Percentiles rank a stretch among this genome's conserved stretches.
These are phyloP conservation scores for Aspergillus bombycis DNA, from an alignment of 2,329 filamentous ascomycete genomes.

Conservation along the genomic window DNA sequence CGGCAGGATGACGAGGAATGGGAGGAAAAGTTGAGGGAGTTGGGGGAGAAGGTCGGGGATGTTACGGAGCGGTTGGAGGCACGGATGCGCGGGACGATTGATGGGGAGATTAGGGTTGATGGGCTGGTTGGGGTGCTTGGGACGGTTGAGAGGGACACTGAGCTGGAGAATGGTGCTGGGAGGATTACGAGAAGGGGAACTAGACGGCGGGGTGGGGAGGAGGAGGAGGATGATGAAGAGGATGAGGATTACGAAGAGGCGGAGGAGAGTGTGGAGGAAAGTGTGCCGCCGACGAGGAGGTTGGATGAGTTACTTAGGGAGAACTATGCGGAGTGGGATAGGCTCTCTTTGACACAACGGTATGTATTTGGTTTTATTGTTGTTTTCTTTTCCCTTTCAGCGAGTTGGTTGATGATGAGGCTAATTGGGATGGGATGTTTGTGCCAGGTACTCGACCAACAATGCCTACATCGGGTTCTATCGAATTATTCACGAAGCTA, in stretches of 20 bases:
- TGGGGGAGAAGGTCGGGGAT: constrained; percentile 51
- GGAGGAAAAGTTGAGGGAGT: constrained; percentile 45
- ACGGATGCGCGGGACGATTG: constrained; percentile 61
- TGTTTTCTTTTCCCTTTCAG: neutral
- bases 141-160: constrained; percentile 45
- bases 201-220: constrained; percentile 25
- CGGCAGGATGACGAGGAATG: constrained; percentile 31
- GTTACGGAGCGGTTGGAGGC: constrained; percentile 61
- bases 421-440: neutral
- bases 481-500: constrained; percentile 63
- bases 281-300: constrained; percentile 36
- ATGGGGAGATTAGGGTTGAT: constrained; percentile 54
- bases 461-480: constrained; percentile 66
- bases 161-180: constrained; percentile 26
- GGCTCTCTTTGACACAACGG: constrained; percentile 45
- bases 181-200: constrained; percentile 36
- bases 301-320: constrained; percentile 41
- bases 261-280: constrained; percentile 40
- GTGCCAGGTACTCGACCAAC: constrained; percentile 57
- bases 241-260: constrained; percentile 47
- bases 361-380: constrained; percentile 23
- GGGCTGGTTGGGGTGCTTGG: constrained; percentile 48
- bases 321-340: constrained; percentile 39
- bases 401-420: neutral
- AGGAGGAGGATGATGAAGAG: constrained; percentile 34